Conservation (phyloP, 106 monocot genomes). For the Dendrobium chrysotoxum region DNA sequence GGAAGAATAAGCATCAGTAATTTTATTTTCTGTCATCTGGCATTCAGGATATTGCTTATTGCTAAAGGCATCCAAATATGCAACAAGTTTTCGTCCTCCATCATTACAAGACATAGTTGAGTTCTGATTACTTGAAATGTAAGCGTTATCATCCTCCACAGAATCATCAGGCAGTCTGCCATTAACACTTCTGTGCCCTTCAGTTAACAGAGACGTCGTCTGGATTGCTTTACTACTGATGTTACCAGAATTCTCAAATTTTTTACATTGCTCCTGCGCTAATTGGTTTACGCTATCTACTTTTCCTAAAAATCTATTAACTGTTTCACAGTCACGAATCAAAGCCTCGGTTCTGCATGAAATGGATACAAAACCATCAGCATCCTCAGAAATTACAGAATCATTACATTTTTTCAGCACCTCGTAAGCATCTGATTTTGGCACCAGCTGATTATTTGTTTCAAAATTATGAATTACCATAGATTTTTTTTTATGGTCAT, state of each 20-base stretch:
- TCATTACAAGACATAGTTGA: neutral
- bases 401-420: conserved; percentile 18
- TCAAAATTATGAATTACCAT: neutral
- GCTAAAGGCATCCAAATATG: conserved; percentile 5
- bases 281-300: conserved; percentile 10
- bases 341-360: conserved; percentile 26
- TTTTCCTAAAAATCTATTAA: neutral
- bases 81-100: conserved; percentile 5
- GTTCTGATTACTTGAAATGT: neutral
- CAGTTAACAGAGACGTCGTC: conserved; percentile 10
- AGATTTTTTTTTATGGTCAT: conserved; percentile 11
- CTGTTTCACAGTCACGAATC: conserved; percentile 11
- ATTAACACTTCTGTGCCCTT: conserved; percentile 3
- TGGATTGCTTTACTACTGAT: neutral
- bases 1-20: neutral
- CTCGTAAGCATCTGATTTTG: conserved; percentile 9
- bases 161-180: neutral
- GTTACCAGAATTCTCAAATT: neutral
- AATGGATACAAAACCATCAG: conserved; percentile 51
- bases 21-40: conserved; percentile 3
- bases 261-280: neutral
- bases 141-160: conserved; percentile 7
- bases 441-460: conserved; percentile 9
- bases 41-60: conserved; percentile 15
- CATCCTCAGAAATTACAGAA: conserved; percentile 23